These are phyloP conservation scores for Ensete glaucum DNA, from an alignment of 176 grass and related monocot genomes.

Conservation along the genomic window DNA sequence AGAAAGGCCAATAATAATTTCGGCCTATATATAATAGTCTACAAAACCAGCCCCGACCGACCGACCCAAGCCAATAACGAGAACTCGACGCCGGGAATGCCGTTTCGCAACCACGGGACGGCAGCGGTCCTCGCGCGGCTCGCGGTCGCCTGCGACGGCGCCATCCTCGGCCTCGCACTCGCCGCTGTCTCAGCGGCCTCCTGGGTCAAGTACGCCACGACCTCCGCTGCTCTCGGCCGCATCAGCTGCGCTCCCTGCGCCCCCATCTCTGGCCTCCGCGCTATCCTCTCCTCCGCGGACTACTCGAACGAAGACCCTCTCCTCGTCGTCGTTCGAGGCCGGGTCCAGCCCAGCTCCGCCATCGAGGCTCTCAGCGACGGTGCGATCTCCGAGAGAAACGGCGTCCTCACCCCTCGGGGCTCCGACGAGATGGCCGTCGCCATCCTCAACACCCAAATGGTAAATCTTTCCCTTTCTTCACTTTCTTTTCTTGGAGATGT, in stretches of 20 bases:
- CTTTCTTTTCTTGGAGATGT: conserved; percentile 11
- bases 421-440: conserved; percentile 51
- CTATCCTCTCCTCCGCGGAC: conserved; percentile 25
- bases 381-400: conserved; percentile 1
- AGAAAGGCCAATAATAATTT: too few relatives aligned
- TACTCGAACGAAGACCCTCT: background rate
- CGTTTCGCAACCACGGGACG: conserved; percentile 63
- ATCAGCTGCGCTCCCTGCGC: conserved; percentile 43
- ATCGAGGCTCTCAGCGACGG: conserved; percentile 4
- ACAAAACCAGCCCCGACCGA: too few relatives aligned
- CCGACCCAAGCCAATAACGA: too few relatives aligned
- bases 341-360: conserved; percentile 33
- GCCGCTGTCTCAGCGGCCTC: conserved; percentile 42
- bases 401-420: conserved; percentile 35
- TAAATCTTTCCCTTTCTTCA: conserved; percentile 20
- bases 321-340: conserved; percentile 49
- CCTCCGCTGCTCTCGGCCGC: conserved; percentile 46
- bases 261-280: conserved; percentile 45
- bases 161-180: conserved; percentile 61
- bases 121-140: conserved; percentile 46
- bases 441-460: conserved; percentile 55
- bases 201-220: conserved; percentile 59
- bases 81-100: conserved; percentile 25
- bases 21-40: too few relatives aligned
- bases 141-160: conserved; percentile 63